A percentile compares a stretch with the other conserved stretches of the same genome.
Evolutionary conservation across 805 yeast species (phyloP).

Genomic region (Myxozyma mucilagina): DNA sequence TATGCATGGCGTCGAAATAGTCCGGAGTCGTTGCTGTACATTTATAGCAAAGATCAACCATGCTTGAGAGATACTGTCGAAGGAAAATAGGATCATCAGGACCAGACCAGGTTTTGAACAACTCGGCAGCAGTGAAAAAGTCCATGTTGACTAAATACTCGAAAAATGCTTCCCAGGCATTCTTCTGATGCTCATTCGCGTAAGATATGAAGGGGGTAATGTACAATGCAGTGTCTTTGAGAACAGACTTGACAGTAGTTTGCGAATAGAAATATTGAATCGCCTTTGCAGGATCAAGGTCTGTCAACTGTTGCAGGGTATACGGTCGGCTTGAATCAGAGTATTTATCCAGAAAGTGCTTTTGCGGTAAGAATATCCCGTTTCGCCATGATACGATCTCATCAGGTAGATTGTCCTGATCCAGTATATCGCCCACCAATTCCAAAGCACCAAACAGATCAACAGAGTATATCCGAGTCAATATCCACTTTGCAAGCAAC

Average conservation of each 20-base stretch:
- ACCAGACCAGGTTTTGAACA: constrained; percentile 22
- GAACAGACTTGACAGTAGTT: constrained; percentile 27
- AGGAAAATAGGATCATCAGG: constrained; percentile 21
- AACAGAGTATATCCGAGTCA: constrained; percentile 35
- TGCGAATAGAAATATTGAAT: constrained; percentile 30
- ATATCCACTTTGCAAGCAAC: constrained; percentile 34
- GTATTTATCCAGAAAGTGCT: constrained; percentile 28
- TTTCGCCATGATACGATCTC: constrained; percentile 35
- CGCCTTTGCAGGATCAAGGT: constrained; percentile 30
- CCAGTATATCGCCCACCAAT: constrained; percentile 24
- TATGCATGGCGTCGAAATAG: constrained; percentile 23
- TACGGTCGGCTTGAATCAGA: constrained; percentile 13
- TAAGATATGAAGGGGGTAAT: constrained; percentile 38
- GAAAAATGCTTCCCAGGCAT: constrained; percentile 27
- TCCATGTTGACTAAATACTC: constrained; percentile 9
- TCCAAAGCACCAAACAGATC: constrained; percentile 33
- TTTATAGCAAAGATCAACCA: constrained; percentile 23
- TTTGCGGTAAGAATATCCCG: constrained; percentile 38
- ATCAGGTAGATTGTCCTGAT: constrained; percentile 14
- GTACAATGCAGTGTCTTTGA: constrained; percentile 34
- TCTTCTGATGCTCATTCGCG: constrained; percentile 14
- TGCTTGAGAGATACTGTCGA: constrained; percentile 30
- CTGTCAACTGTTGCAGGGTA: constrained; percentile 12
- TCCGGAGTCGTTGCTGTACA: constrained; percentile 12
- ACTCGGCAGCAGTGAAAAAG: constrained; percentile 1